Base-by-base conservation (phyloP, 2,329 filamentous ascomycete species). In the Neophaeococcomyces mojaviensis region DNA sequence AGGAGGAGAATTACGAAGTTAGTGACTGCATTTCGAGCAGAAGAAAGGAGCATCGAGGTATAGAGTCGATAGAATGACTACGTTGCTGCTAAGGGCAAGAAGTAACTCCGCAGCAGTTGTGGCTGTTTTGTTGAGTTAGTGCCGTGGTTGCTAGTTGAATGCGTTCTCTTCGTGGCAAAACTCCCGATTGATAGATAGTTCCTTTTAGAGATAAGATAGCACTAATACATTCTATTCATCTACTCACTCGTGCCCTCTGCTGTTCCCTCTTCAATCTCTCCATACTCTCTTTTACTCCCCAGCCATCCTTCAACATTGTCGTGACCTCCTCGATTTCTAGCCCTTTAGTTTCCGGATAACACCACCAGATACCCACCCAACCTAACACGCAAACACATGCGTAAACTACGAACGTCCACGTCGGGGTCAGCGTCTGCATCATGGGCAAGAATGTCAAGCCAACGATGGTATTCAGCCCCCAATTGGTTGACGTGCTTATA, bases 261-360 rank as follows among this genome's bases (percentile, higher is more conserved):
- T 16, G 15, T 33, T 36, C n/a, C 33, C 41, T 24, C 41, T 50
- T 44, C 38, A 52, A n/a, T 35, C 62, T 57, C 15, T 49, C 49
- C 47, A 67, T 50, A 47, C 65, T 72, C 52, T 69, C 71, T 53
- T 68, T 66, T 19, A 87, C 80, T 0, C 86, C 86, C 83, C 83
- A 94, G 4, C 81, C 83, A 49, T 84, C 60, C 55, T 79, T 79
- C 43, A 94, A 65, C 52, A 94, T 65, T 12, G 72, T 75, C 5
- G 84, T 81, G 5, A 86, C 84, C 61, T 90, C 86, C 67, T 96
- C 89, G 5, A 95, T 68, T 51, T 79, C 82, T 60, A 94, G 64
- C 0, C 88, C 88, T 46, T 79, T 84, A 49, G 88, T 94, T 70
- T 95, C 88, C 0, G 88, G 89, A 65, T 95, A 95, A 31, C 89